These are phyloP conservation scores for Cucurbita ficifolia DNA, from an alignment of 306 rosid species.

Conservation along the genomic window DNA sequence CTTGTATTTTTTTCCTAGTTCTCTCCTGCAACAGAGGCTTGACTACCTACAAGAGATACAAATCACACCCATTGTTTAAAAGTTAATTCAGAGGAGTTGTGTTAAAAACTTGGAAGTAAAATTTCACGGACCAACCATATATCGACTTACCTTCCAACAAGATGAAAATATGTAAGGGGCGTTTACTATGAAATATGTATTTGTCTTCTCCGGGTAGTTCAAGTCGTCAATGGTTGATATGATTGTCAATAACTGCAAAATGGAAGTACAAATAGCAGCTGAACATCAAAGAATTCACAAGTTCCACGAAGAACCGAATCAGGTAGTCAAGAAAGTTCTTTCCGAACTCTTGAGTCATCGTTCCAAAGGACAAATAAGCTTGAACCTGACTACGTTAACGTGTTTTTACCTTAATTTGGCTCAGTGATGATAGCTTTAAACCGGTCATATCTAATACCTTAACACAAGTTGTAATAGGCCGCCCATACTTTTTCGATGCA, in stretches of 20 bases:
- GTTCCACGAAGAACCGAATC: not conserved
- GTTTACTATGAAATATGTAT: slow-evolving; percentile 78
- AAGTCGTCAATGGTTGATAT: slow-evolving; percentile 86
- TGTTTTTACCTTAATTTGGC: slow-evolving; percentile 62
- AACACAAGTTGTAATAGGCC: slow-evolving; percentile 60
- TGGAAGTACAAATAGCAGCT: slow-evolving; percentile 1
- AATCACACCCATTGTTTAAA: not conserved
- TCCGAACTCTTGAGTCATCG: not conserved
- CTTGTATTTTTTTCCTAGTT: slow-evolving; percentile 78
- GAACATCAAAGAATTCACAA: not conserved
- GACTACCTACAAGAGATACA: slow-evolving; percentile 32
- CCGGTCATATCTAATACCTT: slow-evolving; percentile 98
- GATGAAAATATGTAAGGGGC: slow-evolving; percentile 81
- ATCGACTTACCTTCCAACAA: slow-evolving; percentile 58
- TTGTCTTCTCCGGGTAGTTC: slow-evolving; percentile 94
- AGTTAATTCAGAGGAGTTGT: not conserved
- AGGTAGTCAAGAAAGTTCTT: not conserved
- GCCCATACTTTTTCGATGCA: slow-evolving; percentile 67
- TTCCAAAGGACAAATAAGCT: not conserved
- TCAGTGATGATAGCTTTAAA: slow-evolving; percentile 77
- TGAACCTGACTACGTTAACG: not conserved
- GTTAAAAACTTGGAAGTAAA: not conserved
- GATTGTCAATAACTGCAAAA: slow-evolving; percentile 59
- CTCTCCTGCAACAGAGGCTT: slow-evolving; percentile 97
- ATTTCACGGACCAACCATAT: not conserved